Percentiles rank a stretch among this genome's conserved stretches.
These are phyloP conservation scores for Exobasidium rhododendri DNA, from an alignment of 1,284 basidiomycete genomes.

Conservation along the genomic window DNA sequence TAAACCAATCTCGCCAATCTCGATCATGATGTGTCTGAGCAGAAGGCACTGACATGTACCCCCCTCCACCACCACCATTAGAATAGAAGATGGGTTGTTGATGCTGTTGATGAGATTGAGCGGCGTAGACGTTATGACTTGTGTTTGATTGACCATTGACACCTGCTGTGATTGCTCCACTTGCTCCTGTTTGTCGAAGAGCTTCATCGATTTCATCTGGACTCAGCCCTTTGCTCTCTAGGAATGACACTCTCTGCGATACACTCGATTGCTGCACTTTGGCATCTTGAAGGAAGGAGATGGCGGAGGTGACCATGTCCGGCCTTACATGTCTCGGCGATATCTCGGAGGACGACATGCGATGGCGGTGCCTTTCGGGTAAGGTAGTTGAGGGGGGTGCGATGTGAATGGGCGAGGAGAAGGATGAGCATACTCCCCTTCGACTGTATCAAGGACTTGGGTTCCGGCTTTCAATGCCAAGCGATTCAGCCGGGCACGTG, in stretches of 20 bases:
- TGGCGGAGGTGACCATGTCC: conserved; percentile 48
- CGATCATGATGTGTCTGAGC: conserved; percentile 16
- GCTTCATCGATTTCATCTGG: conserved; percentile 82
- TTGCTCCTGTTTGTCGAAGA: conserved; percentile 59
- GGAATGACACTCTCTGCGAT: conserved; percentile 82
- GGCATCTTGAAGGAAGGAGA: conserved; percentile 51
- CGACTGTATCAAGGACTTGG: too few relatives aligned
- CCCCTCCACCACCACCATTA: not conserved
- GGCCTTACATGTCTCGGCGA: conserved; percentile 23
- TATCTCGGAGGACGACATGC: conserved; percentile 8
- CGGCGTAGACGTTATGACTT: conserved; percentile 7
- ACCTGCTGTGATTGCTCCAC: conserved; percentile 13
- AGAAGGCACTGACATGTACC: not conserved
- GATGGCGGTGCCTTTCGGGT: too few relatives aligned
- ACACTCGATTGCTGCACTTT: conserved; percentile 69
- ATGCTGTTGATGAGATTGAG: conserved; percentile 22
- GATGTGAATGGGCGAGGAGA: too few relatives aligned
- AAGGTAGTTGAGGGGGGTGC: too few relatives aligned
- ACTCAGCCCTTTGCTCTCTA: conserved; percentile 87
- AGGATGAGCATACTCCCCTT: too few relatives aligned
- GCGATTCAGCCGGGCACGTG: too few relatives aligned
- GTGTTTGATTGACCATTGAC: not conserved
- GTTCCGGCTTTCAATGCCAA: too few relatives aligned
- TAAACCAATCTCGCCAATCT: conserved; percentile 58
- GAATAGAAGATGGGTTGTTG: conserved; percentile 7